A percentile compares a stretch with the other conserved stretches of the same genome.
These are phyloP conservation scores for Talaromyces amestolkiae DNA, from an alignment of 2,329 filamentous ascomycete species.

Conservation along the genomic window DNA sequence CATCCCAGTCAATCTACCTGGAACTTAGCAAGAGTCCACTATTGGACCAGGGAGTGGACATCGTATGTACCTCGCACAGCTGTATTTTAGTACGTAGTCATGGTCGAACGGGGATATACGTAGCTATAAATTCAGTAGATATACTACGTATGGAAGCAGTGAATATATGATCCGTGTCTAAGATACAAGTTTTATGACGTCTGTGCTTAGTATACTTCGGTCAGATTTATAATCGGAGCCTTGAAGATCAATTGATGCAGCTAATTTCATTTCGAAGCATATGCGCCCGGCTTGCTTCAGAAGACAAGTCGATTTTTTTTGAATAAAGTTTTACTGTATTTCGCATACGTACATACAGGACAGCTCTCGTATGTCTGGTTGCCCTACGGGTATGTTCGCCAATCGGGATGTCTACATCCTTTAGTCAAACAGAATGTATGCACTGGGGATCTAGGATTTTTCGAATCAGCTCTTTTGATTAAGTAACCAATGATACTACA, in stretches of 20 bases:
- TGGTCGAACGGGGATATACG: background rate
- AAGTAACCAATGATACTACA: conserved; percentile 6
- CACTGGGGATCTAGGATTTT: background rate
- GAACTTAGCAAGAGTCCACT: background rate
- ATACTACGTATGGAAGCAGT: background rate
- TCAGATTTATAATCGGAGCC: background rate
- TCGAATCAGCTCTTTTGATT: background rate
- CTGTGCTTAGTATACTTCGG: background rate
- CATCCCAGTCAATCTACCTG: conserved; percentile 3
- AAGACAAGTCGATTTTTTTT: background rate
- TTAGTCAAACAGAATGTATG: background rate
- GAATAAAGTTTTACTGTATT: background rate
- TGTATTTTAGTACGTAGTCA: background rate
- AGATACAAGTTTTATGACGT: background rate
- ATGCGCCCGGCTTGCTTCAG: conserved; percentile 1
- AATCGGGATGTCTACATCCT: conserved; percentile 3
- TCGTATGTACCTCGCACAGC: background rate
- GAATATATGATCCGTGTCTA: background rate
- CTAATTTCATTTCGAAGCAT: conserved; percentile 6
- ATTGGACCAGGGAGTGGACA: background rate
- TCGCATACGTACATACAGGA: background rate
- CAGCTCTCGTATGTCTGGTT: background rate
- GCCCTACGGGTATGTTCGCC: conserved; percentile 3
- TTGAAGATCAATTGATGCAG: background rate
- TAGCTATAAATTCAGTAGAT: background rate